Evolutionary conservation across 1,284 basidiomycete genomes (phyloP).

Genomic region (Veloboletus limbatus): DNA sequence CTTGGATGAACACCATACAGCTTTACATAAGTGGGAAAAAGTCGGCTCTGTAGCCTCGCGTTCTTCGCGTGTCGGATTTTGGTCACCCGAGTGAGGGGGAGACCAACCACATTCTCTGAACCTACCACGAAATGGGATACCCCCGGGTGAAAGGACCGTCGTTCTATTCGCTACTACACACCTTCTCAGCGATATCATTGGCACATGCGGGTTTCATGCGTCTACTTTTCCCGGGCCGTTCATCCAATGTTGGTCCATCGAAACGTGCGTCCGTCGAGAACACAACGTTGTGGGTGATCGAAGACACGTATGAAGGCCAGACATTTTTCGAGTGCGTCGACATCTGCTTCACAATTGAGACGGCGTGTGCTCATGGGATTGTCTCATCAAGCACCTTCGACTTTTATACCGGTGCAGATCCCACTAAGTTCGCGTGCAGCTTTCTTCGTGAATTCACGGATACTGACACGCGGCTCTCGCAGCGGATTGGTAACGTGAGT

Average conservation of each 20-base stretch:
- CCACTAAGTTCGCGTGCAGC: conserved; percentile 47
- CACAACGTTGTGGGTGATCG: conserved; percentile 53
- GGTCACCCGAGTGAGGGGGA: too few species aligned
- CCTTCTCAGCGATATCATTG: conserved; percentile 12
- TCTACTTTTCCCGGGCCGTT: conserved; percentile 1
- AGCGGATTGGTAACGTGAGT: conserved; percentile 64
- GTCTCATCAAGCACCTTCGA: conserved; percentile 44
- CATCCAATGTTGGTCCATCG: conserved; percentile 5
- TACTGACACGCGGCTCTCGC: conserved; percentile 16
- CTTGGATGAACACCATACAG: too few species aligned
- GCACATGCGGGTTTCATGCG: conserved; percentile 14
- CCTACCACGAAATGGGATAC: conserved; percentile 20
- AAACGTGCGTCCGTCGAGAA: conserved; percentile 38
- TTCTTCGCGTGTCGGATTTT: conserved; percentile 23
- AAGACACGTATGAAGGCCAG: conserved; percentile 53
- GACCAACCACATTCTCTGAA: conserved; percentile 4
- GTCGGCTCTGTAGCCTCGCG: conserved; percentile 17
- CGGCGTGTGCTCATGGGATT: conserved; percentile 12
- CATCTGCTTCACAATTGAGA: neutral
- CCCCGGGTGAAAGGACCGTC: conserved; percentile 6
- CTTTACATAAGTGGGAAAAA: conserved; percentile 17
- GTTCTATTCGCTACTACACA: conserved; percentile 13
- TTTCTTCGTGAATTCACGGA: conserved; percentile 4
- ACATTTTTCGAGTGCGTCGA: conserved; percentile 53
- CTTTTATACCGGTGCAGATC: conserved; percentile 61